Conservation (phyloP, 805 yeast species). For the Osmozyma mogii region DNA sequence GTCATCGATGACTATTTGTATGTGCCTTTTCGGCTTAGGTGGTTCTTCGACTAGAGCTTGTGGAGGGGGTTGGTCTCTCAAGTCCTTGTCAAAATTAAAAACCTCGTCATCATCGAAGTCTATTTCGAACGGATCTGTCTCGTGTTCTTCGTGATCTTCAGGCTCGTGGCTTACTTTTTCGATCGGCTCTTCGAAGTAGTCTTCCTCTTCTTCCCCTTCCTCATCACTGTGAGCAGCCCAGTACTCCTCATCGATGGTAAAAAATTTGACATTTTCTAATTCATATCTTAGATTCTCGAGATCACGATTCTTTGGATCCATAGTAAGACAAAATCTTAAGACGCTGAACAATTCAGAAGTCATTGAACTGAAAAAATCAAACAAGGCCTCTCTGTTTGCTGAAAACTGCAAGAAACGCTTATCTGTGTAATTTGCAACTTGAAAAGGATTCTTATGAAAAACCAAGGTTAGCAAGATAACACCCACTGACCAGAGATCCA, state of each 20-base stretch:
- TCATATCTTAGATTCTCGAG: conserved; percentile 53
- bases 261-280: conserved; percentile 48
- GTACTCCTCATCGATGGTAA: conserved; percentile 73
- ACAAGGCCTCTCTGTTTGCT: conserved; percentile 77
- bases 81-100: conserved; percentile 4
- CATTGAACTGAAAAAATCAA: conserved; percentile 88
- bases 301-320: conserved; percentile 83
- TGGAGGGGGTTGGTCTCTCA: too few relatives aligned
- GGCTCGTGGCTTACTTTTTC: conserved; percentile 18
- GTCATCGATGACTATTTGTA: too few relatives aligned
- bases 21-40: too few relatives aligned
- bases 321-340: conserved; percentile 64
- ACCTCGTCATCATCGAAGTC: conserved; percentile 5
- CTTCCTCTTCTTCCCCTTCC: conserved; percentile 32
- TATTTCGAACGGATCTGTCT: conserved; percentile 6
- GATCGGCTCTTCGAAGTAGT: too few relatives aligned
- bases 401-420: conserved; percentile 81
- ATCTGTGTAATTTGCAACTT: conserved; percentile 72
- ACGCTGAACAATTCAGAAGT: conserved; percentile 82
- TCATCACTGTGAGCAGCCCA: conserved; percentile 38
- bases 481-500: conserved; percentile 88
- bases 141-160: conserved; percentile 13
- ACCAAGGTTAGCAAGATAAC: conserved; percentile 74
- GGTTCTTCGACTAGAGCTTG: too few relatives aligned
- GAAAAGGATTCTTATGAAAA: conserved; percentile 85